Percentiles rank a stretch among this genome's conserved stretches.
Conservation (phyloP, 805 yeast genomes). For the Brettanomyces anomalus region DNA sequence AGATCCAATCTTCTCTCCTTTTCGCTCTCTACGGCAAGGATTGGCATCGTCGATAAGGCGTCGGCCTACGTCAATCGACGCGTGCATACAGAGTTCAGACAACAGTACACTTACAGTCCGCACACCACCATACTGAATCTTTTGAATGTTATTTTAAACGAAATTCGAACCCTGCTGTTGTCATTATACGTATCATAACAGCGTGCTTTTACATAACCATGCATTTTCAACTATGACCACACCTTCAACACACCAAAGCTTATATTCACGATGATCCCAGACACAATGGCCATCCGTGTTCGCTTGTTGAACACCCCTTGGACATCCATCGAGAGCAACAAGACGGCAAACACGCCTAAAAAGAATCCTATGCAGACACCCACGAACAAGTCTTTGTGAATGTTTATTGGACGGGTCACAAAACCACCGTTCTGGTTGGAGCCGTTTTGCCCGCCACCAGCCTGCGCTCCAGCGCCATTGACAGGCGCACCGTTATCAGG, state of each 20-base stretch:
- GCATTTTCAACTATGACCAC: too few species aligned
- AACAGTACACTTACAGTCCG: too few species aligned
- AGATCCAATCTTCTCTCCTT: too few species aligned
- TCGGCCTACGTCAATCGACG: too few species aligned
- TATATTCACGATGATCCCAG: conserved; percentile 63
- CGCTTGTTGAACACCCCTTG: conserved; percentile 50
- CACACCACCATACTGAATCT: too few species aligned
- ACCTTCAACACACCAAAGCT: conserved; percentile 52
- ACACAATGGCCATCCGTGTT: conserved; percentile 58
- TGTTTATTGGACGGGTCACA: conserved; percentile 22
- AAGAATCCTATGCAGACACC: conserved; percentile 70
- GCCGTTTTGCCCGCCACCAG: not conserved
- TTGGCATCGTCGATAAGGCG: too few species aligned
- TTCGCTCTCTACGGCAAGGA: too few species aligned
- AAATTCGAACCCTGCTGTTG: too few species aligned
- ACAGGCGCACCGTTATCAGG: conserved; percentile 4
- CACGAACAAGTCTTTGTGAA: conserved; percentile 56
- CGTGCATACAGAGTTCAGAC: too few species aligned
- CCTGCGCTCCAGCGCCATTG: too few species aligned
- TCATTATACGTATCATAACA: too few species aligned
- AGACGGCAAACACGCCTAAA: conserved; percentile 62
- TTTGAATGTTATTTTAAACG: too few species aligned
- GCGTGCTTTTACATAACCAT: not conserved
- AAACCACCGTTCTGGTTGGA: conserved; percentile 7
- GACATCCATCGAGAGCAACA: conserved; percentile 48